A percentile compares a stretch with the other conserved stretches of the same genome.
These are phyloP conservation scores for Sanguinoderma infundibulare DNA, from an alignment of 1,284 basidiomycete species.

Conservation along the genomic window DNA sequence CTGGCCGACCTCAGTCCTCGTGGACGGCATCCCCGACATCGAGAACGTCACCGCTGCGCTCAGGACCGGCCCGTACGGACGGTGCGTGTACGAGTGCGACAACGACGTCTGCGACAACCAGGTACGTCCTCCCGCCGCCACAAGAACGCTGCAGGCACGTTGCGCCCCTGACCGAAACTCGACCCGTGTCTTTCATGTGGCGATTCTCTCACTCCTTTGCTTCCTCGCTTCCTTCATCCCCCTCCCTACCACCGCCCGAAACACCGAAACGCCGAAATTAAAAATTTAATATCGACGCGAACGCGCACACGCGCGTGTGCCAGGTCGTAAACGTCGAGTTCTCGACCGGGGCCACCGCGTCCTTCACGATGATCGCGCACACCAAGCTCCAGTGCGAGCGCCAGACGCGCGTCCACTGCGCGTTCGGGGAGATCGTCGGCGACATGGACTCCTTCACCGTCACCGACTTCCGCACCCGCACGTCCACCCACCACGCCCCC, in stretches of 20 bases:
- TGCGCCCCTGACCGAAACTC: not conserved
- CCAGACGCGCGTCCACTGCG: slow-evolving; percentile 77
- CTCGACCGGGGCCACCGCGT: slow-evolving; percentile 74
- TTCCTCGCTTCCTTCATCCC: not conserved
- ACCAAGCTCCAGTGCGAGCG: slow-evolving; percentile 74
- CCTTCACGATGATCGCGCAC: slow-evolving; percentile 84
- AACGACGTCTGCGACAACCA: slow-evolving; percentile 57
- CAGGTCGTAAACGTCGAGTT: slow-evolving; percentile 84
- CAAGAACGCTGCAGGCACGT: not conserved
- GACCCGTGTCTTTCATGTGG: too few species aligned
- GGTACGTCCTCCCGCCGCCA: slow-evolving; percentile 8
- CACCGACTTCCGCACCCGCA: slow-evolving; percentile 73
- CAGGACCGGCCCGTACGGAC: slow-evolving; percentile 69
- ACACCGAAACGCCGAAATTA: not conserved
- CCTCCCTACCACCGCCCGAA: not conserved
- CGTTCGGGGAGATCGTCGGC: slow-evolving; percentile 69
- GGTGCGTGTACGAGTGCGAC: slow-evolving; percentile 81
- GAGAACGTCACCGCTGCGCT: slow-evolving; percentile 63
- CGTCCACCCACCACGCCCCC: slow-evolving; percentile 54
- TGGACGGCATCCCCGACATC: slow-evolving; percentile 79
- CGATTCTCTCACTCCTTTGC: not conserved
- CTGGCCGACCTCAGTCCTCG: slow-evolving; percentile 72
- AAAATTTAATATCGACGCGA: too few species aligned
- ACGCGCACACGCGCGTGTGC: not conserved
- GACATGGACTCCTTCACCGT: slow-evolving; percentile 79